Evolutionary conservation across 2,329 filamentous ascomycete species (phyloP), one percentile per base, ranked within the genome.

Genomic region (Claviceps pusilla): DNA sequence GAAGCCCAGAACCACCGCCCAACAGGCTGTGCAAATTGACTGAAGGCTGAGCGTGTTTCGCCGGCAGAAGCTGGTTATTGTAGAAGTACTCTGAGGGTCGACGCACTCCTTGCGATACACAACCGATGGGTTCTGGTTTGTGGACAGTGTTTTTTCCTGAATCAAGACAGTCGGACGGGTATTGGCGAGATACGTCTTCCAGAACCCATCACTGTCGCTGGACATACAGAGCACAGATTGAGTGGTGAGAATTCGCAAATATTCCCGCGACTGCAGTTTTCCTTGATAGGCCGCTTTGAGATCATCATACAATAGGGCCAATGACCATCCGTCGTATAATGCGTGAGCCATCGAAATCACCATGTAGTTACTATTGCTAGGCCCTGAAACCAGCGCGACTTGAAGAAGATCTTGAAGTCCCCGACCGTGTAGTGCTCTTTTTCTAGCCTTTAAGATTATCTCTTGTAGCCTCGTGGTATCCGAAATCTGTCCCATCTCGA

Each of bases 271-370:
- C 3, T 60, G 58, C 11, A 71, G 64, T 0, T 65, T 58, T 4
- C 71, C 71, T 4, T 71, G 50, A 58, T 94, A 95, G 1, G 83
- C 80, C n/a, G 68, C 71, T 16, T 75, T 67, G 0, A 95, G 76
- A 61, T 93, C 82, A 47, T 76, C 72, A 60, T 93, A 88, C 1
- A 96, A 68, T 16, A 94, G 70, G 3, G 75, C 73, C 12, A 96
- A 76, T 3, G 89, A 95, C 79, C 84, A 89, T 0, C 90, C 90
- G 63, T 96, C 90, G 59, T 96, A 96, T 24, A 95, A 74, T 1
- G 89, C 88, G 67, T 96, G 90, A 0, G 89, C 78, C 43, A 95
- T 82, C 0, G 88, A 90, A 1, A 96, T 65, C 4, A 83, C 63
- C 1, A 83, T 58, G 54, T 76, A 79, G 3, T 56, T 67, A 41